Base-by-base conservation (phyloP, 345 rosid species). In the Combretum micranthum region DNA sequence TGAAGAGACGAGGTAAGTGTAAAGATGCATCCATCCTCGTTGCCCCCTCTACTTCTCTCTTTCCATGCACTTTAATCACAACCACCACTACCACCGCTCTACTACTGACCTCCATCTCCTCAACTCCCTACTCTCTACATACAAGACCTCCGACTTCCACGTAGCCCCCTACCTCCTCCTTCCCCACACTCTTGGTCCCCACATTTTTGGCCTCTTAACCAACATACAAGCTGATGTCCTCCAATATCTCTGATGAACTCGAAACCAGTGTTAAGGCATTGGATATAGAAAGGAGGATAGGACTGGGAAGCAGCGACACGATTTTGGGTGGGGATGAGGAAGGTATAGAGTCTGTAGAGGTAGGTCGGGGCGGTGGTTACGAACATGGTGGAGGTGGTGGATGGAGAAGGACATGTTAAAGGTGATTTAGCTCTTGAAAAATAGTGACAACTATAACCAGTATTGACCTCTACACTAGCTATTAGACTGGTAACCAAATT, bases 361-460 rank as follows among this genome's bases (percentile, higher is more conserved):
- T 73, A 11, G 76, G 72, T 51, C 53, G 79, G 96, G 64, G 46
- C 76, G 60, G 83, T 84, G 51, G 58, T 87, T 43, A 87, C 91
- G 42, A 90, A 90, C 71, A 84, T 86, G 42, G 97, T 87, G 16
- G 96, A 87, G 77, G 96, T 90, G 50, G 84, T 69, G 53, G 94
- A 90, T 71, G 53, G 44, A 16, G 63, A 20, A 4, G 89, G 94
- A 20, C 76, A 71, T 10, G 50, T n/a, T n/a, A n/a, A n/a, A n/a
- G n/a, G n/a, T n/a, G n/a, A n/a, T n/a, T n/a, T n/a, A n/a, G n/a
- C n/a, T n/a, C n/a, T n/a, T n/a, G n/a, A n/a, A n/a, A n/a, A n/a
- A n/a, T n/a, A n/a, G n/a, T n/a, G n/a, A n/a, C n/a, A n/a, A 32
- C 10, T 32, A 32, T 7, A 32, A 32, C 39, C 9, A 32, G 1